These are phyloP conservation scores for Gastrodia elata DNA, from an alignment of 106 monocot species.

Conservation along the genomic window DNA sequence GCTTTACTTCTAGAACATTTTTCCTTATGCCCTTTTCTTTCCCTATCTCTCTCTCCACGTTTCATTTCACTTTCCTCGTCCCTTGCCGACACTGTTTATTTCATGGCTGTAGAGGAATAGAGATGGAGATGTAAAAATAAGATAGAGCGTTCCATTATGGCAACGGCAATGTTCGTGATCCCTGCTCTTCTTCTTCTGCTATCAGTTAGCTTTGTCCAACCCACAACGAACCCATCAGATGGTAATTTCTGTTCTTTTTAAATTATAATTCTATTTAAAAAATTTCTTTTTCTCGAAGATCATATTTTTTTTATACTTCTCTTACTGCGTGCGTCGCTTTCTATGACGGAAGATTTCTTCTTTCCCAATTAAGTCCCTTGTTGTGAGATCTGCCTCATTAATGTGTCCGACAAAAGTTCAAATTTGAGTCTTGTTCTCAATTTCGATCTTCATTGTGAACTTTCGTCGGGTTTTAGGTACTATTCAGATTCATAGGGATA, in stretches of 20 bases:
- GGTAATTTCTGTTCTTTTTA: no score
- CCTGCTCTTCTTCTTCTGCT: slow-evolving; percentile 11
- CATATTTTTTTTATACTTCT: neutral
- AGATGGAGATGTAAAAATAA: neutral
- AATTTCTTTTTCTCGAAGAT: neutral
- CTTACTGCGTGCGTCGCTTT: neutral
- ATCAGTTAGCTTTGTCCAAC: slow-evolving; percentile 5
- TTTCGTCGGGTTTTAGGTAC: neutral
- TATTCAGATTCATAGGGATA: neutral
- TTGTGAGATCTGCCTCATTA: neutral
- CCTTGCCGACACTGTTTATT: slow-evolving; percentile 1
- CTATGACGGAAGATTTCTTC: neutral
- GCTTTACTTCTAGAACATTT: neutral
- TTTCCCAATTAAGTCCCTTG: neutral
- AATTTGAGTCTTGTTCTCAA: neutral
- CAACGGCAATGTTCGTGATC: neutral
- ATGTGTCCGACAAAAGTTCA: neutral
- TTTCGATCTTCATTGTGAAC: neutral
- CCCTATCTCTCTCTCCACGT: neutral
- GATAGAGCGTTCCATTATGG: slow-evolving; percentile 8
- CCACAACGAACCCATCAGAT: slow-evolving; percentile 19
- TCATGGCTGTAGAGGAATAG: neutral
- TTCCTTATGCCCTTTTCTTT: neutral
- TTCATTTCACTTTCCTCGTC: neutral
- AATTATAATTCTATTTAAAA: neutral